phyloP scores from a whole-genome alignment of 192 early-diverging fungal species.

The Umbelopsis ramanniana region DNA sequence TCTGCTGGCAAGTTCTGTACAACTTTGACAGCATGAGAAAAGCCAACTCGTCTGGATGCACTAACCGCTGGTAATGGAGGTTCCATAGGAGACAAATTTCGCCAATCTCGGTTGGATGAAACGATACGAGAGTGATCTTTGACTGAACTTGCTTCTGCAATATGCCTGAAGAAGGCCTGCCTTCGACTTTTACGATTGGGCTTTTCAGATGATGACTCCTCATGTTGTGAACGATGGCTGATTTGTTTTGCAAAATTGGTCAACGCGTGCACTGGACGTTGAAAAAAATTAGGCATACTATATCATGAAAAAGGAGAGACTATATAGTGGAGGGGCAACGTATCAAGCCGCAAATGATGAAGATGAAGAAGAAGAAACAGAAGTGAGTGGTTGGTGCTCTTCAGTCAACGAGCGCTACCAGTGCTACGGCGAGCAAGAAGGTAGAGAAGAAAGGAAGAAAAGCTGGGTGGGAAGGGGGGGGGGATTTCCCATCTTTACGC shows the following conservation, averaged over 20 bases:
- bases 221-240: slow-evolving; percentile 7
- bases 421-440: background rate
- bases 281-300: slow-evolving; percentile 21
- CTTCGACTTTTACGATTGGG: slow-evolving; percentile 14
- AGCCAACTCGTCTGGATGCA: slow-evolving; percentile 9
- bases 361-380: background rate
- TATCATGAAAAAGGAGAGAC: slow-evolving; percentile 9
- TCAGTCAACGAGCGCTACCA: too few relatives aligned
- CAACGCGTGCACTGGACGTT: slow-evolving; percentile 18
- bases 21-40: slow-evolving; percentile 20
- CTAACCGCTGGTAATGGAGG: slow-evolving; percentile 35
- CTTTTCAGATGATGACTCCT: slow-evolving; percentile 3
- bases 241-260: slow-evolving; percentile 16
- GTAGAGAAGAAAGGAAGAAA: background rate
- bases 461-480: background rate
- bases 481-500: background rate
- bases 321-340: background rate
- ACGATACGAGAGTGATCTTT: slow-evolving; percentile 17
- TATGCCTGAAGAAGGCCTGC: slow-evolving; percentile 14
- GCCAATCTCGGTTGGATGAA: slow-evolving; percentile 34
- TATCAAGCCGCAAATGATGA: background rate
- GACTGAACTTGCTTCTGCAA: slow-evolving; percentile 14
- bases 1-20: slow-evolving; percentile 19
- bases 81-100: slow-evolving; percentile 33
- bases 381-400: background rate